phyloP scores from a whole-genome alignment of 163 green algal genomes.

The Trebouxiophyceae sp. region DNA sequence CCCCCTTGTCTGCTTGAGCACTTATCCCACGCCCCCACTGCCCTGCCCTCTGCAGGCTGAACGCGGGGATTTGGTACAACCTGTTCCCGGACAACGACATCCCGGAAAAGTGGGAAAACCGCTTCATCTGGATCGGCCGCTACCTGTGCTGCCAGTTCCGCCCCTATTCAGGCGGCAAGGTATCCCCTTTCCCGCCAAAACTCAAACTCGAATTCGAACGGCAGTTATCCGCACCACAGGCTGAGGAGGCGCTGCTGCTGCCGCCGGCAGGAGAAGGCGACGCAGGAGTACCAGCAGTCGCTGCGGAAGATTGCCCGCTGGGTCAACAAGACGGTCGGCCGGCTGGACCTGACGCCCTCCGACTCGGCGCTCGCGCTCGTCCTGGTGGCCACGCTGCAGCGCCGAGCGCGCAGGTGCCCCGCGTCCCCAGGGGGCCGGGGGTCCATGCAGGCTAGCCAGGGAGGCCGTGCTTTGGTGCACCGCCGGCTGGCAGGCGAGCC shows the following conservation, averaged over 20 bases:
- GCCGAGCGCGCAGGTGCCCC: slow-evolving; percentile 10
- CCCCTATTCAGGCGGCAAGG: neutral
- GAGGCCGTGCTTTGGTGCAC: too few relatives aligned
- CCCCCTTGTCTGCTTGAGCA: too few relatives aligned
- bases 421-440: too few relatives aligned
- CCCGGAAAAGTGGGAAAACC: slow-evolving; percentile 11
- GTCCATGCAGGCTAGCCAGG: too few relatives aligned
- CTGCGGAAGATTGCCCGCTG: slow-evolving; percentile 19
- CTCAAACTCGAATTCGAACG: too few relatives aligned
- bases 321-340: slow-evolving; percentile 13
- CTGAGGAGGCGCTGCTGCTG: neutral
- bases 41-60: slow-evolving; percentile 10
- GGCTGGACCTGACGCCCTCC: slow-evolving; percentile 19
- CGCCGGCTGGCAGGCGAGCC: too few relatives aligned
- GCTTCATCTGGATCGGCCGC: slow-evolving; percentile 20
- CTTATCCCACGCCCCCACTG: neutral
- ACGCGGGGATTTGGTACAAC: slow-evolving; percentile 20
- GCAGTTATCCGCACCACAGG: too few relatives aligned
- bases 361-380: slow-evolving; percentile 14
- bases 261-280: neutral
- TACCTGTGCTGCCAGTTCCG: slow-evolving; percentile 12
- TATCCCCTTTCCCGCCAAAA: too few relatives aligned
- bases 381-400: slow-evolving; percentile 19
- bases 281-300: slow-evolving; percentile 7
- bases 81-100: slow-evolving; percentile 13